Base-by-base conservation (phyloP, 345 rosid genomes). In the Salix brachista region DNA sequence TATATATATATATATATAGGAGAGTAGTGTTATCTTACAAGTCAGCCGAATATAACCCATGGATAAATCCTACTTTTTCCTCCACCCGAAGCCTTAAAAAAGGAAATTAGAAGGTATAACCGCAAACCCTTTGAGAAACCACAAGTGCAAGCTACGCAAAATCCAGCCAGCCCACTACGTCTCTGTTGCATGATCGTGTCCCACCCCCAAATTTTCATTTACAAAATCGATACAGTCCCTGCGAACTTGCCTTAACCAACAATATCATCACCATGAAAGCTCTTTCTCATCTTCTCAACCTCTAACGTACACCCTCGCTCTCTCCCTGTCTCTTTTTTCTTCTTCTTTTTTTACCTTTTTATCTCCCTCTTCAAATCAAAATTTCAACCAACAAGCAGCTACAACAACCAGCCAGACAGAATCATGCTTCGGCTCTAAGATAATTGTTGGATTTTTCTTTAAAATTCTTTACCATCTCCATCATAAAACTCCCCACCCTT, bases 341-440 rank as follows among this genome's bases (percentile, higher is more conserved):
- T 1, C 12, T 75, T 66, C 54, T 1, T 60, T 46, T 60, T 58
- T 7, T 54, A 14, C 52, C 52, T 48, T 34, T 34, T 34, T 16
- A 19, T 48, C 54, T 48, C 19, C 17, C 5, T 48, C 54, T 48
- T 69, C 71, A 23, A 60, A 56, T 54, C 74, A 32, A 75, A 61
- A 71, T 18, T 16, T 66, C 81, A 65, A 66, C 83, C 39, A 36
- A 16, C 37, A 65, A 32, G 68, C 56, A 72, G 8, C 87, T 69
- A 41, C 80, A 69, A 37, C 86, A 78, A 78, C 87, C 73, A 39
- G 67, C 81, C 70, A 14, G 65, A 64, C 70, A 14, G 65, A 64
- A 76, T 75, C 67, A 84, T 82, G 79, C 92, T 88, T 89, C 78
- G 46, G 62, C 78, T 71, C 81, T 46, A 89, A 85, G 92, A 81